Base-by-base conservation (phyloP, 192 early-diverging fungal species). In the Neocallimastix lanati region DNA sequence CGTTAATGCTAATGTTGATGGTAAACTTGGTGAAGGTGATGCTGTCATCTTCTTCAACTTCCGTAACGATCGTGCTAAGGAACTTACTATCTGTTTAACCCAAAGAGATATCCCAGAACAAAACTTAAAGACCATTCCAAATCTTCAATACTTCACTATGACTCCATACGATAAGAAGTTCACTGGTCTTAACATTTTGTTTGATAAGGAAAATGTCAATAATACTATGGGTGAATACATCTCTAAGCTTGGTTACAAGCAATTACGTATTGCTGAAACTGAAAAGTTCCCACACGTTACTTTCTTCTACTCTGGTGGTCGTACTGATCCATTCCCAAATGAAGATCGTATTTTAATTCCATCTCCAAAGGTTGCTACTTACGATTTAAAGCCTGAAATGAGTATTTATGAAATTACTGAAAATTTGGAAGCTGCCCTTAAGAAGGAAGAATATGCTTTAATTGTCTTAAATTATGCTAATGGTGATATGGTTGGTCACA, bases 201-300 rank as follows among this genome's bases (percentile, higher is more conserved):
- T 27, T 11, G 77, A 40, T 25, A 33, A 40, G 11, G 38, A 33
- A 85, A 91, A 89, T 77, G 98, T 99, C 96, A 93, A 94, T 82
- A 97, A 99, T 81, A 96, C 98, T 50, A 84, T 99, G 76, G 96
- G 94, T 77, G 98, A 99, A 84, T 96, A 95, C 96, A 86, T 99
- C 33, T 91, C 91, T 80, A 94, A 95, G 87, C 86, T 94, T 78
- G 83, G 86, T n/a, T 86, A 98, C 27, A 87, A 92, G 28, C 98
- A 99, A 87, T 91, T 90, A 85, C 98, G 98, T 86, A 90, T 98
- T 81, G 98, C 98, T 76, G 98, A 99, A 88, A 99, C 98, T 6
- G 98, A 99, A 83, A 99, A 99, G 88, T 99, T 97, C 87, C 97
- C 98, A 29, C 98, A 99, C 84, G 98, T 99, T 30, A 99, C 98